These are phyloP conservation scores for Plenodomus tracheiphilus DNA, from an alignment of 2,329 filamentous ascomycete species.

Conservation along the genomic window DNA sequence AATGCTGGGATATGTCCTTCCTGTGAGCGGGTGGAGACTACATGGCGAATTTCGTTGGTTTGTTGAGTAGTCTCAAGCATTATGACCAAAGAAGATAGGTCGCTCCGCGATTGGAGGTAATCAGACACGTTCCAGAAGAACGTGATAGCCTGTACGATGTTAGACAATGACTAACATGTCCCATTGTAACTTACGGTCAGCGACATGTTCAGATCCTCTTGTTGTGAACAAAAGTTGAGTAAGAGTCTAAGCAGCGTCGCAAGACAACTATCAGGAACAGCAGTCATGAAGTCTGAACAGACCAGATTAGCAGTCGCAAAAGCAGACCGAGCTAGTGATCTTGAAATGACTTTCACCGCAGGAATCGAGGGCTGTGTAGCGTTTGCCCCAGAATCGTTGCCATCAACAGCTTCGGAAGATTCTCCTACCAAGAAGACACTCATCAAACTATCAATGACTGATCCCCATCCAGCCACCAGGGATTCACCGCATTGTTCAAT, in stretches of 20 bases:
- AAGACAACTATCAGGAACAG: conserved; percentile 69
- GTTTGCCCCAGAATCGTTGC: neutral
- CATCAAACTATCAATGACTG: conserved; percentile 81
- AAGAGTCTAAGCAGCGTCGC: conserved; percentile 84
- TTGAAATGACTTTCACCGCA: conserved; percentile 56
- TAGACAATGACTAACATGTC: neutral
- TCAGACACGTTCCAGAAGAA: conserved; percentile 97
- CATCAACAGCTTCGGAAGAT: neutral
- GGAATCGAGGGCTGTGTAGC: neutral
- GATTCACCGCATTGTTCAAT: conserved; percentile 88
- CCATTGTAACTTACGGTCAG: conserved; percentile 67
- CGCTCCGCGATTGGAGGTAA: conserved; percentile 65
- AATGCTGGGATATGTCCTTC: conserved; percentile 69
- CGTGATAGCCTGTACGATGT: conserved; percentile 70
- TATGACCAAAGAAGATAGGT: conserved; percentile 40
- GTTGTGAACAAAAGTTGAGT: conserved; percentile 84
- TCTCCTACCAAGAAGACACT: conserved; percentile 65
- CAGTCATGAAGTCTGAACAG: conserved; percentile 88
- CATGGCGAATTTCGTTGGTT: conserved; percentile 58
- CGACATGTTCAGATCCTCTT: conserved; percentile 92
- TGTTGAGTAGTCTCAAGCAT: conserved; percentile 17
- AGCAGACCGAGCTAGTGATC: conserved; percentile 78
- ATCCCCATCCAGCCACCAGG: conserved; percentile 80
- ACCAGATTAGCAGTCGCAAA: conserved; percentile 91
- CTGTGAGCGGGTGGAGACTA: conserved; percentile 63